These are phyloP conservation scores for Astraeus odoratus DNA, from an alignment of 768 basidiomycete genomes.

Conservation along the genomic window DNA sequence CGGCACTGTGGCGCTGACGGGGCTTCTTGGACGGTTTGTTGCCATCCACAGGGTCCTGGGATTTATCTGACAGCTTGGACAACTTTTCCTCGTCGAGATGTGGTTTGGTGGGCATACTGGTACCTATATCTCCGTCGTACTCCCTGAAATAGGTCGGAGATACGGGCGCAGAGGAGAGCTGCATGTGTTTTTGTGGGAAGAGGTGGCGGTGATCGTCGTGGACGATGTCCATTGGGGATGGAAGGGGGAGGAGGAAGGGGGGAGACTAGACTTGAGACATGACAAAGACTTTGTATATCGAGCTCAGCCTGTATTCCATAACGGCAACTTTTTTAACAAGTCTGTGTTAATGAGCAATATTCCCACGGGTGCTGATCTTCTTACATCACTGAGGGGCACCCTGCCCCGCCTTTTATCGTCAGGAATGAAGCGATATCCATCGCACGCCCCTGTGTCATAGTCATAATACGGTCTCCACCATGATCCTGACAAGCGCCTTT, in stretches of 20 bases:
- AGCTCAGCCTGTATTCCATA: slow-evolving; percentile 34
- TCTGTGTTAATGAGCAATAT: slow-evolving; percentile 23
- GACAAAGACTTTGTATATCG: slow-evolving; percentile 35
- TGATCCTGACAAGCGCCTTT: no score
- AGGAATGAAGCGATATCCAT: no score
- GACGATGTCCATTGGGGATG: slow-evolving; percentile 21
- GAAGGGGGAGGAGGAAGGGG: slow-evolving; percentile 19
- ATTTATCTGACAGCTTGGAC: slow-evolving; percentile 15
- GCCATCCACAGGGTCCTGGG: slow-evolving; percentile 15
- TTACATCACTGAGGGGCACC: slow-evolving; percentile 10
- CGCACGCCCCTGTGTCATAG: no score
- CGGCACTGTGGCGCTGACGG: slow-evolving; percentile 66
- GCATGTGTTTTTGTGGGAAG: slow-evolving; percentile 8
- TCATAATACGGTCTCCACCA: no score
- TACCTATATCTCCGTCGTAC: slow-evolving; percentile 21
- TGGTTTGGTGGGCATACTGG: slow-evolving; percentile 4
- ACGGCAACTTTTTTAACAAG: slow-evolving; percentile 31
- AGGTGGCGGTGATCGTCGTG: slow-evolving; percentile 10
- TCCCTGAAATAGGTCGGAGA: slow-evolving; percentile 5
- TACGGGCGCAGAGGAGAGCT: slow-evolving; percentile 8
- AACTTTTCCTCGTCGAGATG: slow-evolving; percentile 21
- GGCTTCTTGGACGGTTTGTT: slow-evolving; percentile 54
- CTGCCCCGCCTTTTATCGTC: slow-evolving; percentile 1
- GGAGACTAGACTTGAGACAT: slow-evolving; percentile 30
- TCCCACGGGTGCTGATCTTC: slow-evolving; percentile 21